Evolutionary conservation across 2,329 filamentous ascomycete species (phyloP), one percentile per base, ranked within the genome.

Genomic region (Aspergillus tanneri): DNA sequence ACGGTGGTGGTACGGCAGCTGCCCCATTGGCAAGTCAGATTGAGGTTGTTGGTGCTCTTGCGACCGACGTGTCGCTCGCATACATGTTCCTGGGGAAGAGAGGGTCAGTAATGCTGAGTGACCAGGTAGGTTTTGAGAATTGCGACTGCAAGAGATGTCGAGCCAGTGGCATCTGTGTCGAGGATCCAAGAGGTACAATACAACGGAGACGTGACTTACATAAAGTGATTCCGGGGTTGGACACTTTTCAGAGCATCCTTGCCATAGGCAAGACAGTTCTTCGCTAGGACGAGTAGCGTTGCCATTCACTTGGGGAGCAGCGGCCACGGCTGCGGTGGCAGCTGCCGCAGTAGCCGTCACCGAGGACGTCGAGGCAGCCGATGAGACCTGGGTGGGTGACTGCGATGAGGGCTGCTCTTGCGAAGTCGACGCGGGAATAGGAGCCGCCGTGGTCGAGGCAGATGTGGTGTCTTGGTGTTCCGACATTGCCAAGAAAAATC

Each of bases 41-140:
- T 97, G 65, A 99, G 79, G 74, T 99, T 99, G 78, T 97, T 97
- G 67, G 93, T 99, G 77, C 89, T 95, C 79, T 99, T 99, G 73
- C 93, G 90, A 57, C 93, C 93, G 69, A 99, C 91, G 78, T 99
- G 93, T 66, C 90, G 89, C 71, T 97, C 93, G 73, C 93, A 97
- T 60, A 99, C 91, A 72, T 99, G 93, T 64, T 97, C 92, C 91
- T 97, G 16, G 7, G 8, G 32, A 14, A 28, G 8, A 23, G 19
- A 10, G 5, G 18, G n/a, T 18, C 37, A 25, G 19, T 12, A 4
- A 41, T 25, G 30, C 34, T n/a, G n/a, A n/a, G n/a, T n/a, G n/a
- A n/a, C n/a, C n/a, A n/a, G n/a, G n/a, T n/a, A n/a, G n/a, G n/a
- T n/a, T n/a, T n/a, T n/a, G n/a, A n/a, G n/a, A n/a, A n/a, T n/a